A percentile compares a stretch with the other conserved stretches of the same genome.
Conservation (phyloP, 305 asterid genomes). For the Solanum hybrid region DNA sequence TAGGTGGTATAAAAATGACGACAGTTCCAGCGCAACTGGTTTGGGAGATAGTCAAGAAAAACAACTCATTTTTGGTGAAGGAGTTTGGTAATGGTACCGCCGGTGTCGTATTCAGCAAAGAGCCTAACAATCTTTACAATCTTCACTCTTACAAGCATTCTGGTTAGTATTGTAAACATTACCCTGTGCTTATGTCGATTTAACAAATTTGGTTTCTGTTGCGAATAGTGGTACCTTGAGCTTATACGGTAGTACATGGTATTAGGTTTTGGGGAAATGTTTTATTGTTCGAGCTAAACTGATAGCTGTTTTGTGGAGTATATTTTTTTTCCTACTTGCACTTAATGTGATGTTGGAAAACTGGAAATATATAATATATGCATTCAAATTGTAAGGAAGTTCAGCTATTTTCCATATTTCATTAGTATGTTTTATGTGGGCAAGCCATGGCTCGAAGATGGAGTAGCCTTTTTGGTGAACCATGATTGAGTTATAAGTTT, state of each 20-base stretch:
- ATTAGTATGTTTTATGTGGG: background rate
- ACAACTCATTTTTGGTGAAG: conserved; percentile 66
- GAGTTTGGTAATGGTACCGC: conserved; percentile 73
- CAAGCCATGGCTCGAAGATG: background rate
- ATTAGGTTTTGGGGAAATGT: background rate
- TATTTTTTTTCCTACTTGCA: background rate
- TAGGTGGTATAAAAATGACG: conserved; percentile 38
- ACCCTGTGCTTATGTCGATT: background rate
- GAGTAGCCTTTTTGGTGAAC: background rate
- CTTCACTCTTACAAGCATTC: conserved; percentile 85
- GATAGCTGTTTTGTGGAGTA: background rate
- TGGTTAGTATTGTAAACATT: conserved; percentile 27
- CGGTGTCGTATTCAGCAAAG: conserved; percentile 67
- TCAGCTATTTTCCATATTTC: background rate
- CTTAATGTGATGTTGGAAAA: background rate
- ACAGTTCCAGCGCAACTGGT: conserved; percentile 75
- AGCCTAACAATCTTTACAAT: conserved; percentile 77
- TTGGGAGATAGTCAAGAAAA: conserved; percentile 95
- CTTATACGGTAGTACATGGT: background rate
- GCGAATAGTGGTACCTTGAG: background rate
- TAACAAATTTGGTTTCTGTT: background rate
- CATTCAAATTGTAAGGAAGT: background rate
- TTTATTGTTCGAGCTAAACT: background rate
- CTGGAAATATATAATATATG: background rate
- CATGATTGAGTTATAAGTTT: background rate